phyloP scores from a whole-genome alignment of 768 basidiomycete genomes.

The Tricholoma flavovirens region DNA sequence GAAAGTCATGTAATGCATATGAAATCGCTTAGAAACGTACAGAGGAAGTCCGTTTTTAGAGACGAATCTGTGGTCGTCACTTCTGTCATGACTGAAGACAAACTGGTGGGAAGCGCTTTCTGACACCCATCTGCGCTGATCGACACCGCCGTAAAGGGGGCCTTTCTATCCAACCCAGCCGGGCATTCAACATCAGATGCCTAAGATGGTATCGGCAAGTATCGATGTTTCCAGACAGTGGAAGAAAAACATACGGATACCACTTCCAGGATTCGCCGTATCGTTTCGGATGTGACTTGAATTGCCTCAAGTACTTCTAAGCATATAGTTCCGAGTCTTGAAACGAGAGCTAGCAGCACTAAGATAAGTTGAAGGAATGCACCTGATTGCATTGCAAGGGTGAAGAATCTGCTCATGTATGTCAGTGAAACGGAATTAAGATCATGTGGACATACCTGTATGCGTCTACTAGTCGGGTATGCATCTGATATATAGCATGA shows the following conservation, averaged over 20 bases:
- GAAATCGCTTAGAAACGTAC: not conserved
- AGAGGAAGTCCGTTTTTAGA: not conserved
- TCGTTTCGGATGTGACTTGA: constrained; percentile 19
- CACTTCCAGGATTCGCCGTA: constrained; percentile 21
- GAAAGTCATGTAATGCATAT: not conserved
- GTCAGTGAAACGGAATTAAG: not conserved
- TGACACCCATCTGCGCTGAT: not conserved
- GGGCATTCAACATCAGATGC: not conserved
- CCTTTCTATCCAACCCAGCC: not conserved
- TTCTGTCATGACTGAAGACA: not conserved
- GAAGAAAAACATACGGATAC: constrained; percentile 25
- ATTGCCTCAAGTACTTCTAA: constrained; percentile 39
- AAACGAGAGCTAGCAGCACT: constrained; percentile 53
- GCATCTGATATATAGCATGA: constrained; percentile 12
- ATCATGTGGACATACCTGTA: constrained; percentile 37
- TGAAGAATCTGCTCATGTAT: constrained; percentile 44
- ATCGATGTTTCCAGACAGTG: not conserved
- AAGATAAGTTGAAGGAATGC: constrained; percentile 70
- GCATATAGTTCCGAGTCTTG: constrained; percentile 45
- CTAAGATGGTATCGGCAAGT: not conserved
- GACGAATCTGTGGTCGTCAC: not conserved
- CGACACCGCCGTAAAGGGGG: not conserved
- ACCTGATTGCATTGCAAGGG: constrained; percentile 61
- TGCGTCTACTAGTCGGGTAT: constrained; percentile 26
- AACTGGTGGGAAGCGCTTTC: not conserved